These are phyloP conservation scores for Elsinoe perseae DNA, from an alignment of 2,329 filamentous ascomycete species.

Conservation along the genomic window DNA sequence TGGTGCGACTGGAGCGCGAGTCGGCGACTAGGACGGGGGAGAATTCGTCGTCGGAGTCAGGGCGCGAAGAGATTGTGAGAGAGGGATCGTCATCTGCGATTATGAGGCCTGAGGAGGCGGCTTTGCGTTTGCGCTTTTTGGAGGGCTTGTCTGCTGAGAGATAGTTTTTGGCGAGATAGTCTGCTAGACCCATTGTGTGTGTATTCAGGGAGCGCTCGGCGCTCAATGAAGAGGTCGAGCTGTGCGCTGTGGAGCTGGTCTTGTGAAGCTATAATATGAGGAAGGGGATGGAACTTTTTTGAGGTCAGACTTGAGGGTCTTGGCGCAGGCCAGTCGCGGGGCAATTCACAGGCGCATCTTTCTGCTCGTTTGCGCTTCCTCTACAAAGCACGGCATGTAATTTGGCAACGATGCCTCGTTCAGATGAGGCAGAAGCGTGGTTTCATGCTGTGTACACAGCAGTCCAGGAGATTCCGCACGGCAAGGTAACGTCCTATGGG, in stretches of 20 bases:
- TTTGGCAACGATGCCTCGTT: slow-evolving; percentile 52
- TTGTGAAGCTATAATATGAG: neutral
- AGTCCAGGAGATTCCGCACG: slow-evolving; percentile 74
- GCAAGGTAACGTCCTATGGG: slow-evolving; percentile 81
- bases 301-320: slow-evolving; percentile 2
- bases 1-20: slow-evolving; percentile 66
- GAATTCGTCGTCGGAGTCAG: slow-evolving; percentile 51
- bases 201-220: slow-evolving; percentile 9
- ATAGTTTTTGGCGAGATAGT: slow-evolving; percentile 88
- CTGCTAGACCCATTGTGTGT: slow-evolving; percentile 56
- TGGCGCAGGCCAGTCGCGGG: slow-evolving; percentile 11
- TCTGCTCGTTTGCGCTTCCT: neutral
- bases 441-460: slow-evolving; percentile 72
- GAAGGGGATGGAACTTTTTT: neutral
- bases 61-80: slow-evolving; percentile 41
- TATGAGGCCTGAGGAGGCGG: slow-evolving; percentile 34
- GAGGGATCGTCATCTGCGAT: slow-evolving; percentile 48
- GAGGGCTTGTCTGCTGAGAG: slow-evolving; percentile 55
- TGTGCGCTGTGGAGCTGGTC: neutral
- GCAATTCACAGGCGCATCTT: neutral
- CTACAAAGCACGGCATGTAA: slow-evolving; percentile 18
- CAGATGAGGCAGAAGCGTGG: slow-evolving; percentile 68
- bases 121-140: slow-evolving; percentile 47
- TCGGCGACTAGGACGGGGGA: slow-evolving; percentile 35
- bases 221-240: slow-evolving; percentile 15